A percentile compares a stretch with the other conserved stretches of the same genome.
Conservation (phyloP, 2,329 filamentous ascomycete species). For the Hypoxylon sp. region DNA sequence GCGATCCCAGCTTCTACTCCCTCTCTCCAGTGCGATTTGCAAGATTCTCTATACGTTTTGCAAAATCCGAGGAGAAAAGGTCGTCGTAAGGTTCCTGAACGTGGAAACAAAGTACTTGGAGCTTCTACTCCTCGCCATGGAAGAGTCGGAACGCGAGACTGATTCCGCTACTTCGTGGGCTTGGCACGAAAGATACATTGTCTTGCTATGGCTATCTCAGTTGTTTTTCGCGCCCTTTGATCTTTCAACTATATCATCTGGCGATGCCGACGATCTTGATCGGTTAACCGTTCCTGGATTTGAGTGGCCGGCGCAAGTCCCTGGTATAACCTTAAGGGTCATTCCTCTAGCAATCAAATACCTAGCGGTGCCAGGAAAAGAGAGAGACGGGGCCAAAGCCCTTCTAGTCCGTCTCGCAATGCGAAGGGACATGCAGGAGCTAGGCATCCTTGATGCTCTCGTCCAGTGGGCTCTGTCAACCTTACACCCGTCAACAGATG, state of each 20-base stretch:
- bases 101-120: conserved; percentile 91
- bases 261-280: conserved; percentile 64
- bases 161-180: conserved; percentile 62
- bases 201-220: conserved; percentile 89
- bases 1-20: conserved; percentile 62
- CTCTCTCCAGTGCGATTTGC: conserved; percentile 80
- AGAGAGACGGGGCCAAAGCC: conserved; percentile 87
- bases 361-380: conserved; percentile 83
- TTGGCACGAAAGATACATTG: conserved; percentile 92
- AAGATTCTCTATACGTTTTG: conserved; percentile 89
- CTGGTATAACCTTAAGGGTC: conserved; percentile 78
- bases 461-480: conserved; percentile 78
- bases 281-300: conserved; percentile 64
- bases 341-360: conserved; percentile 80
- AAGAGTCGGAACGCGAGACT: conserved; percentile 66
- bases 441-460: conserved; percentile 78
- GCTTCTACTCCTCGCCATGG: conserved; percentile 81
- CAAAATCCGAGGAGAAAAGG: conserved; percentile 94
- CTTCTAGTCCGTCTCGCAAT: conserved; percentile 87
- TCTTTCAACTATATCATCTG: conserved; percentile 83
- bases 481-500: conserved; percentile 64
- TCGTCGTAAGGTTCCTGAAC: conserved; percentile 90
- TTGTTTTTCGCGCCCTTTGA: conserved; percentile 91
- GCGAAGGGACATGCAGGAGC: conserved; percentile 87
- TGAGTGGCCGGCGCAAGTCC: conserved; percentile 71